These are phyloP conservation scores for Xylaria cubensis DNA, from an alignment of 495 filamentous ascomycete genomes.

Conservation along the genomic window DNA sequence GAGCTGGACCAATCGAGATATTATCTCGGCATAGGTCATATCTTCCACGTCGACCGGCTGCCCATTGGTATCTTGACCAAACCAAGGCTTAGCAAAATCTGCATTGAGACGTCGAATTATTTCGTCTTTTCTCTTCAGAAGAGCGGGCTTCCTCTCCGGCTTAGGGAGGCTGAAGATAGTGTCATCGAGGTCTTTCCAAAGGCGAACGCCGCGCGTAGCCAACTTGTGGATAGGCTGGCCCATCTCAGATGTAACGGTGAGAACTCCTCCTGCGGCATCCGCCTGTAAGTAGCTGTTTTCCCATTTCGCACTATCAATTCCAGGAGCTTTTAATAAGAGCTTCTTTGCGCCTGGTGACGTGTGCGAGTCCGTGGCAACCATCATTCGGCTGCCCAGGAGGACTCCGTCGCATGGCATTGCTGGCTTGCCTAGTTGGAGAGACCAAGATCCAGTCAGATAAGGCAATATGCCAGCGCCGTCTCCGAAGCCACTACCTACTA, in stretches of 20 bases:
- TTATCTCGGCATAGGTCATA: slow-evolving; percentile 86
- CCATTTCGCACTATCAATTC: slow-evolving; percentile 79
- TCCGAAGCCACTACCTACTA: slow-evolving; percentile 80
- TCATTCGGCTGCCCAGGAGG: slow-evolving; percentile 76
- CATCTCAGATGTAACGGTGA: slow-evolving; percentile 87
- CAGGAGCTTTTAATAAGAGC: slow-evolving; percentile 78
- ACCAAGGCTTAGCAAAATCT: slow-evolving; percentile 89
- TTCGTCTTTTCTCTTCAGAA: slow-evolving; percentile 79
- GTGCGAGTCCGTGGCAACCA: slow-evolving; percentile 81
- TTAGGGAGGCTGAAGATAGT: slow-evolving; percentile 87
- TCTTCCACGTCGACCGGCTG: slow-evolving; percentile 82
- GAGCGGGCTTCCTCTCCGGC: slow-evolving; percentile 75
- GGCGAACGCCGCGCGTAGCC: slow-evolving; percentile 79
- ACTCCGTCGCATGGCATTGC: slow-evolving; percentile 81
- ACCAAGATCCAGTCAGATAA: slow-evolving; percentile 77
- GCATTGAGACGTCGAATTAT: slow-evolving; percentile 87
- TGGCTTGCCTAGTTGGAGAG: slow-evolving; percentile 69
- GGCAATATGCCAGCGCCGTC: slow-evolving; percentile 78
- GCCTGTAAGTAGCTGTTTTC: slow-evolving; percentile 76
- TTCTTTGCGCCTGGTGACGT: slow-evolving; percentile 81
- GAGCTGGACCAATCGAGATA: slow-evolving; percentile 80
- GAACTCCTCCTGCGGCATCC: slow-evolving; percentile 75
- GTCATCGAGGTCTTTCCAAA: slow-evolving; percentile 88
- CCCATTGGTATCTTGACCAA: slow-evolving; percentile 73
- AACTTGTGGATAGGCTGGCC: slow-evolving; percentile 89